Base-by-base conservation (phyloP, 2,329 filamentous ascomycete species). In the Ustulina deusta region DNA sequence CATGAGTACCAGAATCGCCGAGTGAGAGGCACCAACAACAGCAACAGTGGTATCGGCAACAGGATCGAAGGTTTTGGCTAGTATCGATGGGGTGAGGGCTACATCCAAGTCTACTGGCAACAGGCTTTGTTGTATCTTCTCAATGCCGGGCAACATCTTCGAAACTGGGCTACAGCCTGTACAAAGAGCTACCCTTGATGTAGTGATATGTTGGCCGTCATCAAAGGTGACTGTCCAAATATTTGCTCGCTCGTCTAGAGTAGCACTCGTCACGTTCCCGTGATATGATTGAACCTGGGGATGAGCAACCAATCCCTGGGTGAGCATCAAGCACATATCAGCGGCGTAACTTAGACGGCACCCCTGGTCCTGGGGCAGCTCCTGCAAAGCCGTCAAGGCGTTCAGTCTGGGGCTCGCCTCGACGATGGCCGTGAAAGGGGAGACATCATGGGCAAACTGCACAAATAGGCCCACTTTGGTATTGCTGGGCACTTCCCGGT, bases 1-100 rank as follows among this genome's bases (percentile, higher is more conserved):
- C 75, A 86, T 83, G 17, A 90, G 83, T 27, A 89, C 87, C 10
- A 90, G 81, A 55, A 90, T 86, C 13, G 88, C 88, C 49, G 85
- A 88, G 77, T 90, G 88, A 1, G 87, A 90, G 51, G 87, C 87
- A 36, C 88, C 88, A 10, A 90, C 81, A 10, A 90, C 86, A 13
- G 82, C 87, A 17, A 90, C 77, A 2, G 83, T 87, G 1, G 77
- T 75, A 6, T 78, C 71, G 15, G 70, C 69, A 27, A 81, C 74
- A 5, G 74, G 69, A 7, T 79, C 79, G 10, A 87, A 77, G n/a
- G 76, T 71, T 5, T 78, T 74, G 6, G 80, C 72, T 15, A 89
- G 80, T 2, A 80, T 72, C 1, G 83, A 83, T 3, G 88, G 88
- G 25, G 84, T 84, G 7, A 90, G 81, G 3, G 85, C 86, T 6